Evolutionary conservation across 2,329 filamentous ascomycete species (phyloP), one percentile per base, ranked within the genome.

Genomic region (Fusarium sp.): DNA sequence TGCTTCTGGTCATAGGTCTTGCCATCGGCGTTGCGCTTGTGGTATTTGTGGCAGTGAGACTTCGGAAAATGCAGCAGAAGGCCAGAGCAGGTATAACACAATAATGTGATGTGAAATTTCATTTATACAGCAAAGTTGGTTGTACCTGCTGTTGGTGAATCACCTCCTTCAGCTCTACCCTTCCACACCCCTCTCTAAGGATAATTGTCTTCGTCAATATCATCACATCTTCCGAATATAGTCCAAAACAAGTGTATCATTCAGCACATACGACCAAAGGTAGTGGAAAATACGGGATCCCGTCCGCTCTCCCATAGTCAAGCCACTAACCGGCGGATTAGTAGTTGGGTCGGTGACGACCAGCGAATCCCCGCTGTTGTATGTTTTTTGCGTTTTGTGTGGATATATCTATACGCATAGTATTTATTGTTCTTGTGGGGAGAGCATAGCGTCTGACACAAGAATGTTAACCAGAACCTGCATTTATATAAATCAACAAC

Each of bases 21-120:
- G 75, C 85, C 0, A 83, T 95, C 2, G 94, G 94, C 0, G 60
- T 84, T 3, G 80, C 80, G 8, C 81, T 97, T 9, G 89, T 95
- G 13, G 78, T 75, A 0, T 97, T 87, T 77, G 92, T 96, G 2
- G 80, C 73, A 15, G 54, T 82, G 7, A 77, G 81, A 71, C 74
- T 78, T 7, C 78, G 78, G 54, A 72, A 71, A 33, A 75, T 80
- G 62, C 77, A 57, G 9, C 53, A 56, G n/a, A 75, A 74, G 55
- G 58, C 49, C 68, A 74, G 75, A 74, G 43, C 77, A 19, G 35
- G 62, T 8, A 60, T 52, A 37, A 61, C 68, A 14, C 61, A 71
- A 51, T 71, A 43, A 69, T 25, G 44, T 17, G 15, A 17, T 6
- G 25, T 20, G 19, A 27, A 4, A 32, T 7, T 7, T 14, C 23